Evolutionary conservation across 2,329 filamentous ascomycete genomes (phyloP).

Genomic region (Alternaria consortialis): DNA sequence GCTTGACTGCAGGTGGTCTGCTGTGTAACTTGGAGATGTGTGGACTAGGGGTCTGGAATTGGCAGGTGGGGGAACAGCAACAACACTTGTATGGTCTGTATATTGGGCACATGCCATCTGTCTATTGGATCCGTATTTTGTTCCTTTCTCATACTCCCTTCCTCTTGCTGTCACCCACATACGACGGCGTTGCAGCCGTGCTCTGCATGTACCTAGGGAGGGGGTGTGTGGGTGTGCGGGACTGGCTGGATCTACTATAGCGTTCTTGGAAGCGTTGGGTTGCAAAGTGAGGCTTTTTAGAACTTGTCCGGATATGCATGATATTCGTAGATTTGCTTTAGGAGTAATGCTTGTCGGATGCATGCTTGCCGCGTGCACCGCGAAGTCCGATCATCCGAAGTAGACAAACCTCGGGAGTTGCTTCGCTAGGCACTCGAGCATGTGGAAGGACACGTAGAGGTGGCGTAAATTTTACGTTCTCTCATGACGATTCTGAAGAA

Average conservation of each 20-base stretch:
- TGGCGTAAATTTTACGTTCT: not conserved
- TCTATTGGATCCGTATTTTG: not conserved
- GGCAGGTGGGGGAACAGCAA: not conserved
- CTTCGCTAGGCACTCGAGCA: not conserved
- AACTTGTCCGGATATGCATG: not conserved
- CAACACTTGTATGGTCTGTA: too few species aligned
- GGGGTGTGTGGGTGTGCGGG: not conserved
- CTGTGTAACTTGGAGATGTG: constrained; percentile 2
- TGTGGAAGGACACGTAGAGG: constrained; percentile 1
- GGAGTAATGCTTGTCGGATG: not conserved
- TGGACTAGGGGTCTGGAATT: not conserved
- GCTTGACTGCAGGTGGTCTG: constrained; percentile 4
- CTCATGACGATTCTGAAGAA: not conserved
- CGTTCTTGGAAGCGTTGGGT: not conserved
- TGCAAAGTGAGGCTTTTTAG: not conserved
- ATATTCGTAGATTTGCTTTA: not conserved
- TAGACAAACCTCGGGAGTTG: not conserved
- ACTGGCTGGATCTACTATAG: not conserved
- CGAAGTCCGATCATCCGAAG: not conserved
- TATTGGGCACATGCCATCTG: not conserved
- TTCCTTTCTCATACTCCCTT: not conserved
- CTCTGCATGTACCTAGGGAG: not conserved
- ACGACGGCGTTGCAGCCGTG: not conserved
- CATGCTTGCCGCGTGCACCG: not conserved
- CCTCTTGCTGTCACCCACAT: not conserved